A percentile compares a stretch with the other conserved stretches of the same genome.
phyloP scores from a whole-genome alignment of 371 early-diverging fungal genomes.

The Haplosporangium sp. region DNA sequence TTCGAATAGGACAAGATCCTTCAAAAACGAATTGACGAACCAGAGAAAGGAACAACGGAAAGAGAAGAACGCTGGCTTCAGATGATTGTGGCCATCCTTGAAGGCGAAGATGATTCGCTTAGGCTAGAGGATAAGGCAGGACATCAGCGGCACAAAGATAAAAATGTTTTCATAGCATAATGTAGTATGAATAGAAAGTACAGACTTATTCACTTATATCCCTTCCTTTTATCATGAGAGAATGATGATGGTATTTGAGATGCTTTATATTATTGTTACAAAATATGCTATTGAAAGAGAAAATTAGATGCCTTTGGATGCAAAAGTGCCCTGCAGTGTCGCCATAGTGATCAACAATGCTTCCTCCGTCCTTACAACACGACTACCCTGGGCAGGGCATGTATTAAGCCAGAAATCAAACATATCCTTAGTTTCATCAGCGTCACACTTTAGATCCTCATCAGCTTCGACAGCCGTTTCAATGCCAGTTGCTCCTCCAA shows the following conservation, averaged over 20 bases:
- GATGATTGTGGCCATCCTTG: conserved; percentile 52
- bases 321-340: conserved; percentile 31
- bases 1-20: conserved; percentile 51
- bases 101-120: conserved; percentile 41
- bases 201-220: no score
- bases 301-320: conserved; percentile 31
- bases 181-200: neutral
- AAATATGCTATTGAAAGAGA: neutral
- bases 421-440: conserved; percentile 71
- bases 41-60: conserved; percentile 38
- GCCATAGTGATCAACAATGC: conserved; percentile 50
- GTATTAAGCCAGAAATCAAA: conserved; percentile 78
- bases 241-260: neutral
- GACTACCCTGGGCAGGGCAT: conserved; percentile 70
- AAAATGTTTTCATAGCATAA: conserved; percentile 42
- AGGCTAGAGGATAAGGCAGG: conserved; percentile 39
- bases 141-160: conserved; percentile 27
- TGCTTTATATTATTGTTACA: conserved; percentile 4
- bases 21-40: conserved; percentile 51
- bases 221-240: no score
- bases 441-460: conserved; percentile 68
- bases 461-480: conserved; percentile 81
- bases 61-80: conserved; percentile 55
- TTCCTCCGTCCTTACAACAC: conserved; percentile 78
- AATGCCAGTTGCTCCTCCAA: conserved; percentile 78